phyloP scores from a whole-genome alignment of 257 asterid genomes.

The Ehretia macrophylla region DNA sequence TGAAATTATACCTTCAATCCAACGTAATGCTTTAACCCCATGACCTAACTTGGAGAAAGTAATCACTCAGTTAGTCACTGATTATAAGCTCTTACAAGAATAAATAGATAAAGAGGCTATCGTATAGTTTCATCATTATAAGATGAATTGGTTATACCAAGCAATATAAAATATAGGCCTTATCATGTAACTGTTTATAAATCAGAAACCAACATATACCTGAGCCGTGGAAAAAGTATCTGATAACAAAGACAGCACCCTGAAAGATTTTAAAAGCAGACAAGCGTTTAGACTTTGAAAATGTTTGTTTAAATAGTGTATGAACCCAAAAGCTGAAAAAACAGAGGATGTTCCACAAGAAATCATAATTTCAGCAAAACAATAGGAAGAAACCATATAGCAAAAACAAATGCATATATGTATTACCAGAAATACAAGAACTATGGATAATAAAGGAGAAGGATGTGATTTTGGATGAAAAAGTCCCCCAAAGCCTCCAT shows the following conservation, averaged over 20 bases:
- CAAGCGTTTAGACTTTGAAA: background rate
- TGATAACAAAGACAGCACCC: conserved; percentile 31
- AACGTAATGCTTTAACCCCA: conserved; percentile 3
- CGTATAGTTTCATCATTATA: too few relatives aligned
- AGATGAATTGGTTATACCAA: background rate
- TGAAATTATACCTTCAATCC: conserved; percentile 13
- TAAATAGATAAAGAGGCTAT: background rate
- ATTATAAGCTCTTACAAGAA: background rate
- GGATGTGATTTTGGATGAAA: conserved; percentile 37
- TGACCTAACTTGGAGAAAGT: conserved; percentile 9
- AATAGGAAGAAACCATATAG: too few relatives aligned
- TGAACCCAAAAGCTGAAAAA: background rate
- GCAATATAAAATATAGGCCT: too few relatives aligned
- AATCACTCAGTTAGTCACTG: background rate
- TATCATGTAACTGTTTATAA: too few relatives aligned
- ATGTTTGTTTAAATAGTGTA: background rate
- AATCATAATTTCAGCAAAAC: too few relatives aligned
- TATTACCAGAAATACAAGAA: conserved; percentile 37
- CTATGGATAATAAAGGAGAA: conserved; percentile 23
- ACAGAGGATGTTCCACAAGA: background rate
- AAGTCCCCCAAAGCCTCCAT: conserved; percentile 28
- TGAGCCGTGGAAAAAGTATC: conserved; percentile 32
- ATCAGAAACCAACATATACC: too few relatives aligned
- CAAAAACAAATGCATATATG: background rate
- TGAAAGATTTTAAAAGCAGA: conserved; percentile 14